A percentile compares a stretch with the other conserved stretches of the same genome.
Evolutionary conservation across 2,329 filamentous ascomycete genomes (phyloP).

Genomic region (Aspergillus sp.): DNA sequence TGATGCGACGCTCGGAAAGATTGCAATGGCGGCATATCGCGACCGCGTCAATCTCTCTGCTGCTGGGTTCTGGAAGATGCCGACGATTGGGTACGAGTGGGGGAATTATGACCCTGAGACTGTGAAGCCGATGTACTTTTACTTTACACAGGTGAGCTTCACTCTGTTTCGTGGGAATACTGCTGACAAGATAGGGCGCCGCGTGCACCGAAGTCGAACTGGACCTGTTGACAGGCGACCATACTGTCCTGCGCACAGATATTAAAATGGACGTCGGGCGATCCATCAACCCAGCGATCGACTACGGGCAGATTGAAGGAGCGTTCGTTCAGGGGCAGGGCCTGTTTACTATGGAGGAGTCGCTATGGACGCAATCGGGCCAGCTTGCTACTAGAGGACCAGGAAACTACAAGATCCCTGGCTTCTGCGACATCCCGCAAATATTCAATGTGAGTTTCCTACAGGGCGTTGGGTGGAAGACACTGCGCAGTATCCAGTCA

Average conservation of each 20-base stretch:
- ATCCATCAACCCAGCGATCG: conserved; percentile 67
- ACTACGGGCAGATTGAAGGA: conserved; percentile 81
- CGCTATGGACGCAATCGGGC: conserved; percentile 64
- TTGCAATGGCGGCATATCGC: conserved; percentile 91
- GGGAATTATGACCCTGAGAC: conserved; percentile 61
- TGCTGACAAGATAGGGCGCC: too few species aligned
- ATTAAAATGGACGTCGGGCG: conserved; percentile 91
- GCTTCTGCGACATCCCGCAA: conserved; percentile 66
- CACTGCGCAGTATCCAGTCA: conserved; percentile 55
- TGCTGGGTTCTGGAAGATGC: conserved; percentile 96
- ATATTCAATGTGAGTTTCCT: conserved; percentile 63
- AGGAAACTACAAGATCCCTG: conserved; percentile 67
- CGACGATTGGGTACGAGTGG: conserved; percentile 95
- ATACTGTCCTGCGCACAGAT: conserved; percentile 87
- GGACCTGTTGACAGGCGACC: conserved; percentile 89
- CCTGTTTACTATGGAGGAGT: conserved; percentile 75
- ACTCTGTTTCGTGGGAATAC: too few species aligned
- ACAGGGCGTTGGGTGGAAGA: conserved; percentile 57
- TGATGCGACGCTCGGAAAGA: conserved; percentile 77
- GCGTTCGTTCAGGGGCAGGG: conserved; percentile 80
- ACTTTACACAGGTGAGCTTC: conserved; percentile 81
- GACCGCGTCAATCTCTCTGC: conserved; percentile 98
- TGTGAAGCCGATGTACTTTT: conserved; percentile 87
- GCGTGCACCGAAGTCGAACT: conserved; percentile 89
- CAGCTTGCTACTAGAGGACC: conserved; percentile 65